Base-by-base conservation (phyloP, 1,284 basidiomycete genomes). In the Chalciporus piperatoides region DNA sequence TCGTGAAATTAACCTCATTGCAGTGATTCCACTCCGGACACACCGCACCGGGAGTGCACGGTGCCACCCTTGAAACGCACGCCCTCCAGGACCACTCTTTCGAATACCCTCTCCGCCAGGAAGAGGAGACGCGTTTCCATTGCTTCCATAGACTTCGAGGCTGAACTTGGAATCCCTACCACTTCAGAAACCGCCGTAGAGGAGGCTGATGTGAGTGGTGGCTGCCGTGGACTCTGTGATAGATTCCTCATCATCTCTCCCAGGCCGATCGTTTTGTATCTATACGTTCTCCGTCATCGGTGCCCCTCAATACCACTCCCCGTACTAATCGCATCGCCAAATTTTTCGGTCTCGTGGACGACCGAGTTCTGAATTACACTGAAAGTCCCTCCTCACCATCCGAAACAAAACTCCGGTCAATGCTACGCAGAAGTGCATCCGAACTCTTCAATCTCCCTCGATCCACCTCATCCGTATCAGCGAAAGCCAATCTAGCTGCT, bases 251-350 rank as follows among this genome's bases (percentile, higher is more conserved):
- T 35, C 19, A 40, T 48, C n/a, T 30, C 36, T 47, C 35, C 2
- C 32, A 78, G 77, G 72, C 72, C 24, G 77, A 77, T 56, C 68
- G 77, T 19, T 77, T 78, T 58, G 72, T 77, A 15, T 59, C 75
- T 8, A 62, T 68, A 12, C 70, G 70, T 5, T 68, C 68, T 32
- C 63, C 71, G 6, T 58, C 61, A 6, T 60, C 68, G 2, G 58
- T 75, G 19, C 76, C 76, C 4, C 67, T 77, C 28, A 68, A 75
- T 41, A 71, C 59, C 4, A 78, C 76, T 1, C 75, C 75, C 12
- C 75, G 75, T 40, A 74, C 76, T 11, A 71, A 71, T 42, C 70
- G 76, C 36, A 75, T 78, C 27, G 75, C 76, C 30, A 72, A 73
- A 48, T 63, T 68, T 10, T 74, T 78, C 39, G 75, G 75, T 9